A percentile compares a stretch with the other conserved stretches of the same genome.
Conservation (phyloP, 305 asterid species). For the Ilex paraguariensis region DNA sequence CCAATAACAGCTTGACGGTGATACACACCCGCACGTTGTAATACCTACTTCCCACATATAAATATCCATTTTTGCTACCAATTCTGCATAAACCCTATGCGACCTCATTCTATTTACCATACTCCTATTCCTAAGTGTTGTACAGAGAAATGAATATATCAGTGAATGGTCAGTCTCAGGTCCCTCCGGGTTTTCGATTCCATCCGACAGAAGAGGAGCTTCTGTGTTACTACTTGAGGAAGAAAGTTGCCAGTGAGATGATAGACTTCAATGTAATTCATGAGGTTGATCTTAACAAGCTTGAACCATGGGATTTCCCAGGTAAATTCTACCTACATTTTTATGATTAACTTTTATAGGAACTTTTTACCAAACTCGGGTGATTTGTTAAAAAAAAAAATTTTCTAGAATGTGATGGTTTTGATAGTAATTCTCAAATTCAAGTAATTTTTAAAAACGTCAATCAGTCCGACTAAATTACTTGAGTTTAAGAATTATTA, state of each 20-base stretch:
- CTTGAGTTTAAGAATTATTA: too few relatives aligned
- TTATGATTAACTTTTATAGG: not conserved
- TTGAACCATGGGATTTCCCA: conserved; percentile 96
- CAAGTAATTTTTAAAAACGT: too few relatives aligned
- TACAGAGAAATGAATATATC: conserved; percentile 64
- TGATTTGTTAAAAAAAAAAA: too few relatives aligned
- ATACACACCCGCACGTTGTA: too few relatives aligned
- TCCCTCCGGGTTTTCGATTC: conserved; percentile 90
- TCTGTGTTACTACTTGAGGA: conserved; percentile 74
- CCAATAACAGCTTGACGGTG: too few relatives aligned
- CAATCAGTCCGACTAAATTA: too few relatives aligned
- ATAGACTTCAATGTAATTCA: conserved; percentile 86
- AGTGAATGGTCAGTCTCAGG: conserved; percentile 81
- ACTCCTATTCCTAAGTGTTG: not conserved
- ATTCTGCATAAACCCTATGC: not conserved
- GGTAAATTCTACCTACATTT: conserved; percentile 21
- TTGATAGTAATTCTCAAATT: too few relatives aligned
- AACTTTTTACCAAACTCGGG: too few relatives aligned
- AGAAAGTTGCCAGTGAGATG: conserved; percentile 60
- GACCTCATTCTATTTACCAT: conserved; percentile 2
- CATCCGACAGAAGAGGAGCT: conserved; percentile 95
- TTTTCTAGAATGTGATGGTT: too few relatives aligned
- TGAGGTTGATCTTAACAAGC: conserved; percentile 87
- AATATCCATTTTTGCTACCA: too few relatives aligned
- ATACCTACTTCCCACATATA: too few relatives aligned